phyloP scores from a whole-genome alignment of 1,284 basidiomycete genomes.

The Moniliella sp. region DNA sequence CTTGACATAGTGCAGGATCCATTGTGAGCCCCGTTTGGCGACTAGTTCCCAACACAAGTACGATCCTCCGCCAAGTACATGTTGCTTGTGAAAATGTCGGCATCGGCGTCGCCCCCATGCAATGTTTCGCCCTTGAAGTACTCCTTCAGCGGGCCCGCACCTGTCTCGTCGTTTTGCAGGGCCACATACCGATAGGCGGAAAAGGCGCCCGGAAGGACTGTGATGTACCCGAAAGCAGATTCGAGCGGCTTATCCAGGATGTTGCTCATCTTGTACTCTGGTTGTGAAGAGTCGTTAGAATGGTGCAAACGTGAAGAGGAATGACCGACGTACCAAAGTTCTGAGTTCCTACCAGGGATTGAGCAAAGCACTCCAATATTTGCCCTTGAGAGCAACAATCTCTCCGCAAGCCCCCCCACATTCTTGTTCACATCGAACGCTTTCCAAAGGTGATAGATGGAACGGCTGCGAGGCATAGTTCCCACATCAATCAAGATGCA shows the following conservation, averaged over 20 bases:
- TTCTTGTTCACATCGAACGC: slow-evolving; percentile 87
- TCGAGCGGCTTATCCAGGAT: slow-evolving; percentile 42
- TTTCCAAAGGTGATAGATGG: slow-evolving; percentile 87
- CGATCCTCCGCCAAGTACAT: slow-evolving; percentile 21
- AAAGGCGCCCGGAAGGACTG: slow-evolving; percentile 70
- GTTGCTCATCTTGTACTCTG: slow-evolving; percentile 30
- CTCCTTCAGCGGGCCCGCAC: slow-evolving; percentile 52
- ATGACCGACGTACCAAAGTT: too few relatives aligned
- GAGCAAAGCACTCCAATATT: slow-evolving; percentile 41
- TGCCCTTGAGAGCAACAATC: slow-evolving; percentile 63
- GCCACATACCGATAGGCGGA: slow-evolving; percentile 61
- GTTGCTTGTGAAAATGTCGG: slow-evolving; percentile 28
- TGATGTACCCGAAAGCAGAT: slow-evolving; percentile 63
- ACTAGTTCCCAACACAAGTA: slow-evolving; percentile 26
- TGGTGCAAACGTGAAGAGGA: too few relatives aligned
- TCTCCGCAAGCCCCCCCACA: slow-evolving; percentile 88
- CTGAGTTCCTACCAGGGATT: slow-evolving; percentile 46
- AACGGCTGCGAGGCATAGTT: slow-evolving; percentile 47
- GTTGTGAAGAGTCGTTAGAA: too few relatives aligned
- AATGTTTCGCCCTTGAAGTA: slow-evolving; percentile 68
- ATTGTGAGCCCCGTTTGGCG: slow-evolving; percentile 10
- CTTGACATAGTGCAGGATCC: slow-evolving; percentile 30
- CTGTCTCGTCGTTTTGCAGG: slow-evolving; percentile 54
- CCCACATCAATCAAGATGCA: slow-evolving; percentile 85
- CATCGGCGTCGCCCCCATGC: slow-evolving; percentile 10